Conservation (phyloP, 495 filamentous ascomycete species). For the Xylaria palmicola region DNA sequence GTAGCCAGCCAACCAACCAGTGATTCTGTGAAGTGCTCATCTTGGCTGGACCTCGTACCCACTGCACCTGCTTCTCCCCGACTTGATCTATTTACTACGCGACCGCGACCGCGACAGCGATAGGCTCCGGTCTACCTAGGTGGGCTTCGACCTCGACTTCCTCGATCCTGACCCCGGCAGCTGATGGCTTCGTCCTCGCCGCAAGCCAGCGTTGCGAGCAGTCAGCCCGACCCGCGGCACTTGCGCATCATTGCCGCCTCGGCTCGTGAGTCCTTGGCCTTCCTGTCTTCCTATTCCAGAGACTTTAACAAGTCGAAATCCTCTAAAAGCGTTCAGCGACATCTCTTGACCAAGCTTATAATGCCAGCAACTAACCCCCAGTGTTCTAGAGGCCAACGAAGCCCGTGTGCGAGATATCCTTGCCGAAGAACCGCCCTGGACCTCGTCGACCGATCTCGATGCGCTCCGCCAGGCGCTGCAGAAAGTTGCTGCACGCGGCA, state of each 20-base stretch:
- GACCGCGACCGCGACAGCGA: conserved; percentile 11
- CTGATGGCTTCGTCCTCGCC: conserved; percentile 30
- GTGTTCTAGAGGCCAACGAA: conserved; percentile 38
- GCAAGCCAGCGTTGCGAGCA: conserved; percentile 34
- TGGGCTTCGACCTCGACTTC: background rate
- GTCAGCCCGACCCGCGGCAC: conserved; percentile 34
- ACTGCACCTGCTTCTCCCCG: background rate
- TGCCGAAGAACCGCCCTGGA: conserved; percentile 31
- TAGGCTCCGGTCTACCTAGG: no score
- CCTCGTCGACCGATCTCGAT: conserved; percentile 27
- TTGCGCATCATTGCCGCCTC: conserved; percentile 33
- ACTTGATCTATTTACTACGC: background rate
- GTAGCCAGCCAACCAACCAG: background rate
- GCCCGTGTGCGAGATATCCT: conserved; percentile 32
- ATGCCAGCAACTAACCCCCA: no score
- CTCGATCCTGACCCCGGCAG: background rate
- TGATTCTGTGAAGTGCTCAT: no score
- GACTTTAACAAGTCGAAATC: no score
- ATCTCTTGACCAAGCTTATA: no score
- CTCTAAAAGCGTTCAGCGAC: no score
- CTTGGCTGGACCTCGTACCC: background rate
- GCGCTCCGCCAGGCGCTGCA: conserved; percentile 47
- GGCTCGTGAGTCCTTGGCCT: no score
- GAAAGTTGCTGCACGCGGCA: conserved; percentile 58
- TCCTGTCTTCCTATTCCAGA: no score